Evolutionary conservation across 1,284 basidiomycete genomes (phyloP).

Genomic region (Sanguinoderma infundibulare): DNA sequence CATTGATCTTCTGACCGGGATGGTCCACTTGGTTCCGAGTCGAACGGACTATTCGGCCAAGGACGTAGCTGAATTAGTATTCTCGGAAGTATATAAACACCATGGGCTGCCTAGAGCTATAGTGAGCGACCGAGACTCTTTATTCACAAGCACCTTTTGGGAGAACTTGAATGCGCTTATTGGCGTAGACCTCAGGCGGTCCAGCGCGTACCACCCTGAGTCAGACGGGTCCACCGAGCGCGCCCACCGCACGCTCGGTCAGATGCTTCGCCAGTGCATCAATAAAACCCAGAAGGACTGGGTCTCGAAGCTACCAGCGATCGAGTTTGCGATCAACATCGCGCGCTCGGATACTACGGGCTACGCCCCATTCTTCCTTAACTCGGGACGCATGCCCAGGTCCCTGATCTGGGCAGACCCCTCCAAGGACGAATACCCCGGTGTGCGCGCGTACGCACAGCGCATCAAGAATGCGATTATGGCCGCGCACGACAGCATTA

Average conservation of each 20-base stretch:
- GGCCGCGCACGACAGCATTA: no score
- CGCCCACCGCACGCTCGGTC: constrained; percentile 40
- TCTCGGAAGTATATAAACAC: constrained; percentile 40
- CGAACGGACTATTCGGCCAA: constrained; percentile 33
- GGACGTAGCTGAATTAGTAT: constrained; percentile 44
- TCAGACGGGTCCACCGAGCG: constrained; percentile 44
- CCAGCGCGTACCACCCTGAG: constrained; percentile 48
- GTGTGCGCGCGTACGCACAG: no score
- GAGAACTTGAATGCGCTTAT: constrained; percentile 37
- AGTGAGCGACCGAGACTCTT: constrained; percentile 43
- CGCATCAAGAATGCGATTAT: no score
- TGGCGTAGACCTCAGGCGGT: constrained; percentile 41
- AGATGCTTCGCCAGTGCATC: constrained; percentile 42
- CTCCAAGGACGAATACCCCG: no score
- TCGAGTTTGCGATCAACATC: constrained; percentile 28
- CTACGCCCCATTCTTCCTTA: constrained; percentile 36
- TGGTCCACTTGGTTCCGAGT: constrained; percentile 36
- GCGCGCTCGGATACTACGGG: constrained; percentile 36
- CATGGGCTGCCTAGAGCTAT: constrained; percentile 46
- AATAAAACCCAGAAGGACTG: constrained; percentile 39
- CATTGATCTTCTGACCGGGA: constrained; percentile 38
- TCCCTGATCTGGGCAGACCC: no score
- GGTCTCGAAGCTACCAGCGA: constrained; percentile 38
- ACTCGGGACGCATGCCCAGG: constrained; percentile 21
- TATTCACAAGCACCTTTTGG: constrained; percentile 51